These are phyloP conservation scores for Ustulina deusta DNA, from an alignment of 2,329 filamentous ascomycete species.

Conservation along the genomic window DNA sequence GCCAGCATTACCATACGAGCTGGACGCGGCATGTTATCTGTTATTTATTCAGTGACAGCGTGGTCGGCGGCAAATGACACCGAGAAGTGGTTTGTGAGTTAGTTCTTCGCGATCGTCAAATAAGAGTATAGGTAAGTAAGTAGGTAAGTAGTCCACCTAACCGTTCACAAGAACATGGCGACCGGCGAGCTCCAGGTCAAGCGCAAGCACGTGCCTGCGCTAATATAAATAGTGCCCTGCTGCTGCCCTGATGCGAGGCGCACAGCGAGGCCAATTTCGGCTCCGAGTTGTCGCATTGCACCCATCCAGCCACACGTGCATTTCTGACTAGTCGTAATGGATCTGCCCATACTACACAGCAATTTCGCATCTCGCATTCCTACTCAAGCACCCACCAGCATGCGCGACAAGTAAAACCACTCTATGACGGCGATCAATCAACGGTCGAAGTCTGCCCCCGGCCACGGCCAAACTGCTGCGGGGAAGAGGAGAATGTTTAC, in stretches of 20 bases:
- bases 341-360: background rate
- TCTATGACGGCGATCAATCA: too few relatives aligned
- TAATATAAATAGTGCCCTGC: slow-evolving; percentile 14
- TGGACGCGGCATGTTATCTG: background rate
- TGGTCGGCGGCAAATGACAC: background rate
- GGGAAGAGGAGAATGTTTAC: slow-evolving; percentile 9
- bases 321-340: background rate
- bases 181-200: background rate
- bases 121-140: too few relatives aligned
- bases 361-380: background rate
- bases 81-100: background rate
- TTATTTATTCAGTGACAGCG: background rate
- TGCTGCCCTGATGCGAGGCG: slow-evolving; percentile 6
- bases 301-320: background rate
- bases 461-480: background rate
- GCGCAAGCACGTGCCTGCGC: slow-evolving; percentile 25
- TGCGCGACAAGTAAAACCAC: too few relatives aligned
- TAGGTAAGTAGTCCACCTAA: too few relatives aligned
- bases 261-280: slow-evolving; percentile 20
- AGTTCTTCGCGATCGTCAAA: too few relatives aligned
- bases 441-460: background rate
- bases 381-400: too few relatives aligned
- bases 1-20: background rate
- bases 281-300: background rate
- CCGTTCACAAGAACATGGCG: too few relatives aligned